Percentiles rank a stretch among this genome's conserved stretches.
These are phyloP conservation scores for Deakozyma indianensis DNA, from an alignment of 805 yeast genomes.

Conservation along the genomic window DNA sequence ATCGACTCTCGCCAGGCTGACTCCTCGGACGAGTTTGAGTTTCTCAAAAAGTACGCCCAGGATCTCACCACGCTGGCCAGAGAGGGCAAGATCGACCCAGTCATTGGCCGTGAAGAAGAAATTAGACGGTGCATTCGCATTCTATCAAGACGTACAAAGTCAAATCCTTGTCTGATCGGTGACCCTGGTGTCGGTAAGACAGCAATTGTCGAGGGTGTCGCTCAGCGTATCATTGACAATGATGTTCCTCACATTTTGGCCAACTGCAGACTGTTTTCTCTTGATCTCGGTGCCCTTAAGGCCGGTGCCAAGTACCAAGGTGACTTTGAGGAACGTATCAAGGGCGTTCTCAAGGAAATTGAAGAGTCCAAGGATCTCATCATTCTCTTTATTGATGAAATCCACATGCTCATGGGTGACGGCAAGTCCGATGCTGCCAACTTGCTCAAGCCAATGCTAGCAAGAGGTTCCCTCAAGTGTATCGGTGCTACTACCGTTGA, in stretches of 20 bases:
- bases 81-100: constrained; percentile 93
- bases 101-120: constrained; percentile 97
- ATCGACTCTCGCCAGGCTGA: constrained; percentile 93
- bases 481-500: constrained; percentile 95
- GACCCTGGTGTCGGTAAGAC: constrained; percentile 99
- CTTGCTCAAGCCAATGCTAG: constrained; percentile 84
- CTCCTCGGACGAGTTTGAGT: constrained; percentile 72
- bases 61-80: constrained; percentile 90
- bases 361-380: constrained; percentile 78
- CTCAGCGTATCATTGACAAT: constrained; percentile 88
- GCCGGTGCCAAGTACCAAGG: constrained; percentile 99
- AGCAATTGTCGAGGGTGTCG: constrained; percentile 95
- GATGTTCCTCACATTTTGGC: constrained; percentile 87
- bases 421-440: constrained; percentile 97
- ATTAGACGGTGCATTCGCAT: constrained; percentile 90
- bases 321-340: constrained; percentile 94
- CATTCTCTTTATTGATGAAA: constrained; percentile 88
- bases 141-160: constrained; percentile 91
- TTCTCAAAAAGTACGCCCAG: constrained; percentile 75
- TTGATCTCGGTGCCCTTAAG: constrained; percentile 90
- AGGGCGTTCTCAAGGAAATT: constrained; percentile 90
- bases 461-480: constrained; percentile 83
- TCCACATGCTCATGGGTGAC: constrained; percentile 99
- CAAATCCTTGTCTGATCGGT: constrained; percentile 93
- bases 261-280: constrained; percentile 65